phyloP scores from a whole-genome alignment of 352 stramenopile species.

The Pythium sp. region DNA sequence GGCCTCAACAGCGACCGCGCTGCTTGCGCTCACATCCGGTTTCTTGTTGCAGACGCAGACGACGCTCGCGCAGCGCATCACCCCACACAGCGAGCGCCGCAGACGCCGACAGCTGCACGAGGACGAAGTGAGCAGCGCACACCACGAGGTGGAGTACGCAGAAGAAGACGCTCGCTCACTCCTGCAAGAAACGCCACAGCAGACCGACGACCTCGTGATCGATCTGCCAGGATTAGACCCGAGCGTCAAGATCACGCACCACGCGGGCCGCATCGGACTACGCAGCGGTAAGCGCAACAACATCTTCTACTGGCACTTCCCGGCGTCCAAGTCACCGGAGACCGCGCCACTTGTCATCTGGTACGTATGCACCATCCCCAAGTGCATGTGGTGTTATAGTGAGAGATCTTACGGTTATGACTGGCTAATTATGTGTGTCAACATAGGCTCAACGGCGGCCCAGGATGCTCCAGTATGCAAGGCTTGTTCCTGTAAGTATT shows the following conservation, averaged over 20 bases:
- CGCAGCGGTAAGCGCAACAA: constrained; percentile 43
- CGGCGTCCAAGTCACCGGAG: constrained; percentile 38
- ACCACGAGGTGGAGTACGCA: constrained; percentile 7
- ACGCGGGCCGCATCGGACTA: constrained; percentile 60
- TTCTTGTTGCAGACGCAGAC: background rate
- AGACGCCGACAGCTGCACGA: constrained; percentile 12
- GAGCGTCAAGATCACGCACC: constrained; percentile 51
- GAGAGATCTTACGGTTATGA: background rate
- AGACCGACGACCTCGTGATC: constrained; percentile 35
- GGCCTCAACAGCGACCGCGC: background rate
- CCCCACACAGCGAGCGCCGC: constrained; percentile 17
- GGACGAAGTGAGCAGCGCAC: constrained; percentile 1
- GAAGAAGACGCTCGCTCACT: background rate
- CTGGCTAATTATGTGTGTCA: background rate
- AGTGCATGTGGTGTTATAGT: background rate
- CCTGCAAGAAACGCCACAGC: background rate
- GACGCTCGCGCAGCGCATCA: constrained; percentile 27
- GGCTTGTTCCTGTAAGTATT: constrained; percentile 62
- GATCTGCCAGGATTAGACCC: constrained; percentile 54
- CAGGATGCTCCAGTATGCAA: constrained; percentile 81
- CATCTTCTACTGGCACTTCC: constrained; percentile 85
- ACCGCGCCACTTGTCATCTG: constrained; percentile 68
- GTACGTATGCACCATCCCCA: constrained; percentile 21
- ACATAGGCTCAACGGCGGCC: constrained; percentile 70
- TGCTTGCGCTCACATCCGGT: background rate